phyloP scores from a whole-genome alignment of 805 yeast species.

The Yarrowia sp. region DNA sequence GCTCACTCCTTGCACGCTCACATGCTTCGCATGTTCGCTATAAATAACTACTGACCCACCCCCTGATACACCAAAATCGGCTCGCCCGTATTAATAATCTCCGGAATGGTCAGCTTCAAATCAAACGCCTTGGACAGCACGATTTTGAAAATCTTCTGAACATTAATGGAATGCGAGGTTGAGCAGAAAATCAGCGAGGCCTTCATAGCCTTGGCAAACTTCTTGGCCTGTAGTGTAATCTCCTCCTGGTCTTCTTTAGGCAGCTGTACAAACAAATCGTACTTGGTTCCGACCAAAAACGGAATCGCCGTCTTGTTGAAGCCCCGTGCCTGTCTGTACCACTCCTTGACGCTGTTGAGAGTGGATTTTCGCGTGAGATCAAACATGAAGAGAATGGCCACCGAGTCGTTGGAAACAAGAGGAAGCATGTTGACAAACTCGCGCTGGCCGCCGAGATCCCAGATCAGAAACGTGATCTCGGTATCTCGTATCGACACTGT shows the following conservation, averaged over 20 bases:
- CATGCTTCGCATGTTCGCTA: background rate
- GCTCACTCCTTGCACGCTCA: too few relatives aligned
- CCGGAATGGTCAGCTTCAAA: slow-evolving; percentile 76
- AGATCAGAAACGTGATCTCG: slow-evolving; percentile 83
- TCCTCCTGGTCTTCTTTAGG: slow-evolving; percentile 79
- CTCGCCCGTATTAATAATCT: slow-evolving; percentile 82
- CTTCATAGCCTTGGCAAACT: slow-evolving; percentile 86
- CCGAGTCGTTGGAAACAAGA: slow-evolving; percentile 86
- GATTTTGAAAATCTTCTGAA: slow-evolving; percentile 89
- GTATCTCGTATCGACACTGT: slow-evolving; percentile 80
- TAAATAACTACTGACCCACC: slow-evolving; percentile 2
- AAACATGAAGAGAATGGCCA: slow-evolving; percentile 84
- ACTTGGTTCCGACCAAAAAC: slow-evolving; percentile 87
- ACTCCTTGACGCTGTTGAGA: slow-evolving; percentile 81
- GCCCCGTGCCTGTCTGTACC: slow-evolving; percentile 91
- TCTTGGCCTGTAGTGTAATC: slow-evolving; percentile 75
- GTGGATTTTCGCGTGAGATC: slow-evolving; percentile 86
- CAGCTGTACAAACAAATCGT: slow-evolving; percentile 78
- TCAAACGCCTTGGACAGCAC: slow-evolving; percentile 89
- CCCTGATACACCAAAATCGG: slow-evolving; percentile 70
- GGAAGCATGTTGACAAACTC: slow-evolving; percentile 96
- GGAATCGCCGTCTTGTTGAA: slow-evolving; percentile 90
- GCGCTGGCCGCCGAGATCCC: slow-evolving; percentile 96
- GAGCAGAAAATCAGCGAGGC: slow-evolving; percentile 84
- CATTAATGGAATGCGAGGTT: slow-evolving; percentile 86